These are phyloP conservation scores for Wickerhamia fluorescens DNA, from an alignment of 805 yeast genomes.

Conservation along the genomic window DNA sequence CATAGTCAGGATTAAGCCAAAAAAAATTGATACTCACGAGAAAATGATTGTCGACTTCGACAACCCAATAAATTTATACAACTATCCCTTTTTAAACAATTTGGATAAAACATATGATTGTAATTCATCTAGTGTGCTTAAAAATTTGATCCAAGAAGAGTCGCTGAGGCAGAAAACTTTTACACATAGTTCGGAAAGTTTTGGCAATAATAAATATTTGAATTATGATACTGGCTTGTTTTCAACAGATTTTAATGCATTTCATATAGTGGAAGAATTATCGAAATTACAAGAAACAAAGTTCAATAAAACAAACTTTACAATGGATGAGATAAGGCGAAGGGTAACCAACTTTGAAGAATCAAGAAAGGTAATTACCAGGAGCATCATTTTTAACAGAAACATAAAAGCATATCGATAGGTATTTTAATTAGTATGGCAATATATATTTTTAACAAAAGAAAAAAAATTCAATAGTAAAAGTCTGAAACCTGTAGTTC, in stretches of 20 bases:
- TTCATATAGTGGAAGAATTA: constrained; percentile 7
- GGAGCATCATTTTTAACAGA: no score
- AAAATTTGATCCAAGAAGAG: no score
- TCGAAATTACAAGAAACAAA: constrained; percentile 1
- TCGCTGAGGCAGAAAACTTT: no score
- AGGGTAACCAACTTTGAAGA: constrained; percentile 1
- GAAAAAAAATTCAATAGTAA: no score
- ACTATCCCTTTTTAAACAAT: constrained; percentile 10
- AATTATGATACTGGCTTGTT: constrained; percentile 19
- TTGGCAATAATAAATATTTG: constrained; percentile 6
- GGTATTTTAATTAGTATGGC: no score
- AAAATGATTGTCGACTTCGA: constrained; percentile 11
- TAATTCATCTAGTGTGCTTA: no score
- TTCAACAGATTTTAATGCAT: constrained; percentile 19
- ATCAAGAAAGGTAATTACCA: constrained; percentile 3
- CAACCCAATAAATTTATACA: constrained; percentile 7
- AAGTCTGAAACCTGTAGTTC: no score
- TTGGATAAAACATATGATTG: no score
- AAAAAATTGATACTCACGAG: constrained; percentile 13
- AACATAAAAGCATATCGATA: no score
- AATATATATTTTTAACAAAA: no score
- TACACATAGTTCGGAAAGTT: constrained; percentile 1
- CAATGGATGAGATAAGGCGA: background rate
- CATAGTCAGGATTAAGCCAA: constrained; percentile 10
- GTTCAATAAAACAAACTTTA: no score